Percentiles rank a stretch among this genome's conserved stretches.
These are phyloP conservation scores for Dioscorea dumetorum DNA, from an alignment of 106 monocot species.

Conservation along the genomic window DNA sequence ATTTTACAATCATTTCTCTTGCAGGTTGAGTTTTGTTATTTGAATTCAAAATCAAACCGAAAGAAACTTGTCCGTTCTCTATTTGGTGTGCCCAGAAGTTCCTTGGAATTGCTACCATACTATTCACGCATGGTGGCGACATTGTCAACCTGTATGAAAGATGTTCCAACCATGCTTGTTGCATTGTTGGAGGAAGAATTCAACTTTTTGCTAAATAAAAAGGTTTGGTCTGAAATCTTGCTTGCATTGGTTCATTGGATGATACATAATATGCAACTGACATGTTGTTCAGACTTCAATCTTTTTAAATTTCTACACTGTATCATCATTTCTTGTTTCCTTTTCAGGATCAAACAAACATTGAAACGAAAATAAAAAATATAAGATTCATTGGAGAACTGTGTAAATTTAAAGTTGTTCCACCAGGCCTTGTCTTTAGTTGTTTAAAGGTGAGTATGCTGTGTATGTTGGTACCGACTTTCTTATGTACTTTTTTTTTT, in stretches of 20 bases:
- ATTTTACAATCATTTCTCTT: slow-evolving; percentile 4
- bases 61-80: slow-evolving; percentile 82
- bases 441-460: slow-evolving; percentile 77
- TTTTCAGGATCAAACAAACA: slow-evolving; percentile 96
- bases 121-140: slow-evolving; percentile 98
- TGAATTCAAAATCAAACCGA: slow-evolving; percentile 89
- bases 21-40: slow-evolving; percentile 98
- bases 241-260: neutral
- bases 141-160: slow-evolving; percentile 93
- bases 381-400: slow-evolving; percentile 98
- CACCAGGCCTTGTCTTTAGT: slow-evolving; percentile 76
- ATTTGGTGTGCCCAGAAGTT: slow-evolving; percentile 91
- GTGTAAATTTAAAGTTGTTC: slow-evolving; percentile 93
- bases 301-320: neutral
- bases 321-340: neutral
- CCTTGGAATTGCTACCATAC: slow-evolving; percentile 85
- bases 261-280: too few species aligned
- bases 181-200: slow-evolving; percentile 90
- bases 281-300: too few species aligned
- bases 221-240: slow-evolving; percentile 30
- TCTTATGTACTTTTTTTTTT: neutral
- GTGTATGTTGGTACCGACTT: neutral
- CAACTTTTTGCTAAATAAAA: slow-evolving; percentile 93
- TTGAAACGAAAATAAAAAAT: slow-evolving; percentile 99
- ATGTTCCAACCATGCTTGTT: slow-evolving; percentile 76